phyloP scores from a whole-genome alignment of 2,329 filamentous ascomycete genomes.

The Salinomyces thailandicus region DNA sequence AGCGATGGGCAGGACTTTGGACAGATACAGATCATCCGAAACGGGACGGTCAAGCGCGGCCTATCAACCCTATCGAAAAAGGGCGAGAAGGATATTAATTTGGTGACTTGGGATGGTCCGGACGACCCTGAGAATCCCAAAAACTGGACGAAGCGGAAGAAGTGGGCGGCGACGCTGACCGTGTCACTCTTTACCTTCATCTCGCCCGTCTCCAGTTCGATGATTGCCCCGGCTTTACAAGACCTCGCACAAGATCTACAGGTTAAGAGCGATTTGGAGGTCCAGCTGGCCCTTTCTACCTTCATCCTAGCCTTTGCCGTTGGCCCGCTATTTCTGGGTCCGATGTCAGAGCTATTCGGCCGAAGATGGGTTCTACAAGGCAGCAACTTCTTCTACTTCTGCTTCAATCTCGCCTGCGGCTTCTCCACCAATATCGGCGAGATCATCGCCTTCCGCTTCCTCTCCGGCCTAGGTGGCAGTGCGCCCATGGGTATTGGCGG shows the following conservation, averaged over 20 bases:
- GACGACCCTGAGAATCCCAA: constrained; percentile 39
- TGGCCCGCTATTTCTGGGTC: constrained; percentile 28
- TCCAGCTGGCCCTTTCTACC: constrained; percentile 25
- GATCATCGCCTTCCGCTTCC: constrained; percentile 30
- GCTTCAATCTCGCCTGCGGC: constrained; percentile 29
- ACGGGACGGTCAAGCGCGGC: constrained; percentile 16
- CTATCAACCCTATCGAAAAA: constrained; percentile 20
- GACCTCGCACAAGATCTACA: constrained; percentile 21
- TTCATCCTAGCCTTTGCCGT: constrained; percentile 31
- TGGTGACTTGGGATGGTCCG: constrained; percentile 37
- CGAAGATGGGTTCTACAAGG: constrained; percentile 26
- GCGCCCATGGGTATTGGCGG: constrained; percentile 29
- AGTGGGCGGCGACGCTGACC: constrained; percentile 36
- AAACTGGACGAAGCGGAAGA: constrained; percentile 34
- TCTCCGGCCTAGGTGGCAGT: constrained; percentile 29
- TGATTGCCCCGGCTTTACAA: constrained; percentile 28
- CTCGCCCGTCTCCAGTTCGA: constrained; percentile 29
- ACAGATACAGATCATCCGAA: constrained; percentile 23
- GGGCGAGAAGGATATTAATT: constrained; percentile 24
- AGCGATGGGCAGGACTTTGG: constrained; percentile 20
- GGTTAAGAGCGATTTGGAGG: constrained; percentile 11
- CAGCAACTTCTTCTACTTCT: constrained; percentile 29
- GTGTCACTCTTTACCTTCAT: constrained; percentile 33
- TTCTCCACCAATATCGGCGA: constrained; percentile 24
- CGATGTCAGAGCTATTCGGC: constrained; percentile 29